Evolutionary conservation across 805 yeast species (phyloP).

Genomic region (Naumovozyma dairenensis): DNA sequence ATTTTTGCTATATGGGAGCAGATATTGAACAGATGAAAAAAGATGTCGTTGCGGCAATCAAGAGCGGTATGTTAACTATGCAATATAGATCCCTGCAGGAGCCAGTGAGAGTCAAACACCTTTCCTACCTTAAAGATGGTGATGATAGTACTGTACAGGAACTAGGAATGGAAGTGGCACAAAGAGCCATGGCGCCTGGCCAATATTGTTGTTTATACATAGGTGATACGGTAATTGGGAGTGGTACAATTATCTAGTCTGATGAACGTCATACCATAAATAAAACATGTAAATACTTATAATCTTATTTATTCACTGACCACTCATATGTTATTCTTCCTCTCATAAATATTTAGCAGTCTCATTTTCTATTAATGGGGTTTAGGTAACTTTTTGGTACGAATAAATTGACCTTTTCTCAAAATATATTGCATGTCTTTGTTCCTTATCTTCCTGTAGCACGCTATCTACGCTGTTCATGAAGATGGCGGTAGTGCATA

Average conservation of each 20-base stretch:
- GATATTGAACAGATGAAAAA: neutral
- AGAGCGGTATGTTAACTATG: constrained; percentile 29
- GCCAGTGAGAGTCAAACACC: constrained; percentile 36
- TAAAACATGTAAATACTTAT: too few species aligned
- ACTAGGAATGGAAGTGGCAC: constrained; percentile 36
- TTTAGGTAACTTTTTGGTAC: too few species aligned
- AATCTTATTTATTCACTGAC: too few species aligned
- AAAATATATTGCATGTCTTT: too few species aligned
- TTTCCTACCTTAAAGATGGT: constrained; percentile 8
- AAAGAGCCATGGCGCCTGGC: constrained; percentile 82
- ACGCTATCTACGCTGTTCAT: too few species aligned
- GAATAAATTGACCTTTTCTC: too few species aligned
- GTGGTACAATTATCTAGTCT: constrained; percentile 30
- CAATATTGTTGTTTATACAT: constrained; percentile 72
- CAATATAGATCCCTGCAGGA: constrained; percentile 71
- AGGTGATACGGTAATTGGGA: constrained; percentile 59
- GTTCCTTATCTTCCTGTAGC: too few species aligned
- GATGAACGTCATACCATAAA: too few species aligned
- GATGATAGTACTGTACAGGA: constrained; percentile 6
- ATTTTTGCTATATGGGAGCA: constrained; percentile 24
- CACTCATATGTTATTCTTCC: too few species aligned
- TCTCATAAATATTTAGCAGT: too few species aligned
- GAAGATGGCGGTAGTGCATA: too few species aligned
- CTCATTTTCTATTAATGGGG: too few species aligned
- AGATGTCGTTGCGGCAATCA: constrained; percentile 2